Percentiles rank a stretch among this genome's conserved stretches.
phyloP scores from a whole-genome alignment of 1,284 basidiomycete species.

The Cerrena zonata region DNA sequence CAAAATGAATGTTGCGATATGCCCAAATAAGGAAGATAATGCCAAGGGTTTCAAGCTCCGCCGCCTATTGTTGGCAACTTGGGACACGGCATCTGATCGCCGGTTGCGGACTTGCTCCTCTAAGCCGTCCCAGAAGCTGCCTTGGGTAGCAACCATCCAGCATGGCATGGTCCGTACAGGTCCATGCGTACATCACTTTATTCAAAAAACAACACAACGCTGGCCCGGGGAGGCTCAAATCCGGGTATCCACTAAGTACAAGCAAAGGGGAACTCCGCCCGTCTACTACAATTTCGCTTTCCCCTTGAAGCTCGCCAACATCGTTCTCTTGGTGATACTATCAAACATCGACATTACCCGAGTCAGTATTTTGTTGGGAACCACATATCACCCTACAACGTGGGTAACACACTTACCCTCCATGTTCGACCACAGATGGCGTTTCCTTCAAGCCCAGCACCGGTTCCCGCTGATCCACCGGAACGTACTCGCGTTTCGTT shows the following conservation, averaged over 20 bases:
- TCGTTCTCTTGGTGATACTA: constrained; percentile 75
- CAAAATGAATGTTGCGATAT: background rate
- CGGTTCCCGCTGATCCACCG: constrained; percentile 53
- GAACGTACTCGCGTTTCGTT: constrained; percentile 66
- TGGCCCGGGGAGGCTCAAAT: no score
- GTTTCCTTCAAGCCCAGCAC: constrained; percentile 49
- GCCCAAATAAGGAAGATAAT: background rate
- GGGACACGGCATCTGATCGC: background rate
- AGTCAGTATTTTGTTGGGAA: constrained; percentile 2
- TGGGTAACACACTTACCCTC: constrained; percentile 52
- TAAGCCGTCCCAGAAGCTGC: no score
- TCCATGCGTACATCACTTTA: no score
- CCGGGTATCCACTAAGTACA: no score
- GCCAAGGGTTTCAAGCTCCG: constrained; percentile 6
- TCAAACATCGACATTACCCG: constrained; percentile 8
- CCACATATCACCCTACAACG: background rate
- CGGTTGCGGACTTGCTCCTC: background rate
- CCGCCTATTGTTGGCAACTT: background rate
- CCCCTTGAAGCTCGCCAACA: constrained; percentile 64
- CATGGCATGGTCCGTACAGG: no score
- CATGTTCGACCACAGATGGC: constrained; percentile 65
- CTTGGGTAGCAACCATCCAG: no score
- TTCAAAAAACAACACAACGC: no score
- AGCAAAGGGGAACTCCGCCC: background rate
- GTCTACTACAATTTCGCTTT: constrained; percentile 27